Evolutionary conservation across 176 grass and related monocot genomes (phyloP), one percentile per base, ranked within the genome.

Genomic region (Phoenix roebelenii): DNA sequence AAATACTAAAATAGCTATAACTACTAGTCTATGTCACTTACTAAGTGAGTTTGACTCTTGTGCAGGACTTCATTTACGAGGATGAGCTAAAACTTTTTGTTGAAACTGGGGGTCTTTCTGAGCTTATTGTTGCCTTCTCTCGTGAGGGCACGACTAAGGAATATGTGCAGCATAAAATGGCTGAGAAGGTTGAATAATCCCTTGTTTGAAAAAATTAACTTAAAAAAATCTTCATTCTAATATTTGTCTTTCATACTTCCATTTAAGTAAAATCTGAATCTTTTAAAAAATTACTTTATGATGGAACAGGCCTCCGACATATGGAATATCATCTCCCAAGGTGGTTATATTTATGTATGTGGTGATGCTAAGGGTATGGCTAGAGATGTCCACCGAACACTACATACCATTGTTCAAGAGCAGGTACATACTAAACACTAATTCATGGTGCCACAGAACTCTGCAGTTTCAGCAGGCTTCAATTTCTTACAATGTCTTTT

Each of bases 341-440:
- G 86, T 0, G 83, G 67, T 61, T 95, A 87, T 69, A 62, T 95
- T 48, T 95, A 95, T 9, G 83, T 95, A 20, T 95, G 90, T 6
- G 90, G 90, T 61, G 90, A 95, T 84, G 90, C 86, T 61, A 95
- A 89, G 78, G 90, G 90, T 25, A 95, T 95, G 90, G 90, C 90
- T 58, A 79, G 74, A 81, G 90, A 95, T 72, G 90, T 95, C 48
- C 90, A 95, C 61, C 82, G 69, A 78, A 77, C 84, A 63, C 76
- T 95, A 57, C 90, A 89, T 70, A 89, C 82, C 74, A 89, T 95
- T 53, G 70, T 74, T 64, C 86, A 95, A 68, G 86, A 95, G 26
- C 86, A 95, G 90, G 90, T 89, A 84, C 25, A 30, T 30, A 7
- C 28, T 30, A 30, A 30, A 30, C 28, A 30, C 28, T 30, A 30